phyloP scores from a whole-genome alignment of 768 basidiomycete species.

The Boletus huronensis region DNA sequence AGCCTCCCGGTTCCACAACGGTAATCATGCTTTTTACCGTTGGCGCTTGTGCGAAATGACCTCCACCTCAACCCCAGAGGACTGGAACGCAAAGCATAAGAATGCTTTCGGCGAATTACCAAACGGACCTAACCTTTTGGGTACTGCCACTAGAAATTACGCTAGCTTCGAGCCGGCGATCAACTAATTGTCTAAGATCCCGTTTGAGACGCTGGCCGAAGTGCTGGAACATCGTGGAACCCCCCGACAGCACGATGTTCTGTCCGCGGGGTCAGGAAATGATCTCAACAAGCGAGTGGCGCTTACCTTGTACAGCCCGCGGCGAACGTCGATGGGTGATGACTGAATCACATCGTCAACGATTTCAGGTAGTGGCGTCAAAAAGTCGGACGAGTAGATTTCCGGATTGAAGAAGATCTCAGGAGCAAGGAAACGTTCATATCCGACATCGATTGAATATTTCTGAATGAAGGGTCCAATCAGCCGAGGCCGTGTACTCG shows the following conservation, averaged over 20 bases:
- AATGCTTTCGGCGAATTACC: neutral
- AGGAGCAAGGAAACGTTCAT: slow-evolving; percentile 97
- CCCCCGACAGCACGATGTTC: slow-evolving; percentile 97
- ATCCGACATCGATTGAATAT: slow-evolving; percentile 93
- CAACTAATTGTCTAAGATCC: slow-evolving; percentile 91
- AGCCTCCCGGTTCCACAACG: neutral
- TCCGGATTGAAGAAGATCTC: slow-evolving; percentile 99
- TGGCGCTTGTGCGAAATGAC: slow-evolving; percentile 99
- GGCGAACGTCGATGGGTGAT: slow-evolving; percentile 94
- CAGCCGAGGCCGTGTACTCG: neutral
- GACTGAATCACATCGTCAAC: slow-evolving; percentile 95
- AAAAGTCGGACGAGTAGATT: slow-evolving; percentile 95
- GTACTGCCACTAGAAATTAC: slow-evolving; percentile 69
- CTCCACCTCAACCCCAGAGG: slow-evolving; percentile 95
- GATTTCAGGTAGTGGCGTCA: slow-evolving; percentile 93
- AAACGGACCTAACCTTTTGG: slow-evolving; percentile 54
- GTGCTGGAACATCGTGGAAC: slow-evolving; percentile 99
- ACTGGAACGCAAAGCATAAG: slow-evolving; percentile 43
- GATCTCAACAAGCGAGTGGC: neutral
- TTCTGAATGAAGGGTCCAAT: slow-evolving; percentile 48
- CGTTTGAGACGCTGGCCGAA: slow-evolving; percentile 96
- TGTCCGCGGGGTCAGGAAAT: slow-evolving; percentile 26
- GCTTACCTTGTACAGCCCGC: slow-evolving; percentile 89
- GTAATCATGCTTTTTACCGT: slow-evolving; percentile 45
- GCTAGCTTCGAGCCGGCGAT: slow-evolving; percentile 79